Evolutionary conservation across 78 protist species (phyloP), one percentile per base, ranked within the genome.

Genomic region (Dictyostelium purpureum): DNA sequence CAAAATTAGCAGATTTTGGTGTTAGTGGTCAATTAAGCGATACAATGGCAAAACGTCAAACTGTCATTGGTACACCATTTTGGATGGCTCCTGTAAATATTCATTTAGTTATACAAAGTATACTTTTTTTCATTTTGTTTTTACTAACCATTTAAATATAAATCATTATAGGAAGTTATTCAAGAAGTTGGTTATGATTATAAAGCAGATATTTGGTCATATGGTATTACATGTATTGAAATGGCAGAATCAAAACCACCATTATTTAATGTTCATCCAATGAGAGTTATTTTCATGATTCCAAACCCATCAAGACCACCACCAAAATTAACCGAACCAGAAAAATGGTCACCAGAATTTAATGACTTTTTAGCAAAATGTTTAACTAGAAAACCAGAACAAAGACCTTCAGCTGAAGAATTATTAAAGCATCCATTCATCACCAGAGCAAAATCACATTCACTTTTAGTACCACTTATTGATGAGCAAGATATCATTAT

Each of bases 21-120:
- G 96, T 93, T 11, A 79, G 90, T 42, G 82, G 85, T 35, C 92
- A 87, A 26, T 66, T 93, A 21, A 45, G 83, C 0, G 90, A 87
- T n/a, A 66, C 95, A 35, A 79, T 77, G 80, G 95, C 78, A 63
- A 79, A 77, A 38, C 74, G 81, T 66, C 87, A 79, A 70, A 91
- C 95, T 24, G 95, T 91, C 16, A 79, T 91, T 45, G 95, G 99
- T 57, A 97, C 98, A 1, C 98, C 98, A 31, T 96, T 96, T 61
- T 98, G 98, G 99, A 98, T 97, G 99, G 99, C 99, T 45, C 90
- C 87, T 42, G 88, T n/a, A n/a, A n/a, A n/a, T n/a, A n/a, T n/a
- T n/a, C n/a, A n/a, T n/a, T n/a, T n/a, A n/a, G n/a, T n/a, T n/a
- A n/a, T 65, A 35, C 12, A 35, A 65, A 11, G 21, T 21, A 65